A percentile compares a stretch with the other conserved stretches of the same genome.
Conservation (phyloP, 345 rosid genomes). For the Eucalyptus erythrocorys region DNA sequence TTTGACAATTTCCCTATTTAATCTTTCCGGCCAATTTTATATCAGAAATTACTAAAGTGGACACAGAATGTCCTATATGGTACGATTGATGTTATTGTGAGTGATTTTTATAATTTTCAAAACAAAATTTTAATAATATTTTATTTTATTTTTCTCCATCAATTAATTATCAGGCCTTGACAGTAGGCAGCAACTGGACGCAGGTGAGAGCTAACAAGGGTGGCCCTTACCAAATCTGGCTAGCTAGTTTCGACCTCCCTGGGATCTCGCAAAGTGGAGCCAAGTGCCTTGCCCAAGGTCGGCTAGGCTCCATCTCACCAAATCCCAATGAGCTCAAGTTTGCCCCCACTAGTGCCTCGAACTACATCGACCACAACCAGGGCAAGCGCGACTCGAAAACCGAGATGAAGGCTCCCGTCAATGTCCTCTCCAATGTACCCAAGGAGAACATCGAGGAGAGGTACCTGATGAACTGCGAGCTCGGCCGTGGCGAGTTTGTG, state of each 20-base stretch:
- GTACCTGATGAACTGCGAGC: background rate
- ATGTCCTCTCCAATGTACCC: background rate
- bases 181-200: accelerated
- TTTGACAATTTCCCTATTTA: too few species aligned
- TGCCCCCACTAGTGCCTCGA: background rate
- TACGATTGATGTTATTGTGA: too few species aligned
- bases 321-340: background rate
- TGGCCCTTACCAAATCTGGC: background rate
- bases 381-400: background rate
- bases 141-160: too few species aligned
- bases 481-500: background rate
- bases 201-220: background rate
- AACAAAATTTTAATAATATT: too few species aligned
- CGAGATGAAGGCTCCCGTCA: background rate
- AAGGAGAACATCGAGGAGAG: background rate
- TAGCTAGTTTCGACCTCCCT: accelerated
- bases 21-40: too few species aligned
- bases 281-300: too few species aligned
- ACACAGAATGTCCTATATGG: background rate
- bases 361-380: background rate
- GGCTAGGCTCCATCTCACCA: too few species aligned
- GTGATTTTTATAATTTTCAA: too few species aligned
- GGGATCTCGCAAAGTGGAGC: too few species aligned
- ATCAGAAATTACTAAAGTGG: background rate
- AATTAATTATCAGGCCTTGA: accelerated